phyloP scores from a whole-genome alignment of 495 filamentous ascomycete genomes.

The Corynascus novoguineensis region DNA sequence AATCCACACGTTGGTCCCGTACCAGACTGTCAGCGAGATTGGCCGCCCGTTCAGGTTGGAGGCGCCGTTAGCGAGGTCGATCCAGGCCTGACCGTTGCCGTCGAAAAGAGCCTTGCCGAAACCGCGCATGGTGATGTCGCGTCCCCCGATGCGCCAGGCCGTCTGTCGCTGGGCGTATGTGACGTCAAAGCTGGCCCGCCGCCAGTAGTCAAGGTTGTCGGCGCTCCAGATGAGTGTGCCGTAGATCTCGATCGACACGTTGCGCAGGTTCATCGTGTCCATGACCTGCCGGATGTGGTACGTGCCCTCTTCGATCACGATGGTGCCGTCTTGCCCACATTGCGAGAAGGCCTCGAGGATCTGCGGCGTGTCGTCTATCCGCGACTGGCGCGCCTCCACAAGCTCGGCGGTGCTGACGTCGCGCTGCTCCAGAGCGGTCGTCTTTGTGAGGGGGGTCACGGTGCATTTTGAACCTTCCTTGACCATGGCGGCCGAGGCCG shows the following conservation, averaged over 20 bases:
- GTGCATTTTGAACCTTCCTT: slow-evolving; percentile 36
- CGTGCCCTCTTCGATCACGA: slow-evolving; percentile 35
- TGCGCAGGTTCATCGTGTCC: slow-evolving; percentile 36
- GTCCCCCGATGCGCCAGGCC: slow-evolving; percentile 39
- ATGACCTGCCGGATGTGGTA: slow-evolving; percentile 44
- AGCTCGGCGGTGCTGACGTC: background rate
- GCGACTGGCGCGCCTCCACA: background rate
- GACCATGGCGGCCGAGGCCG: slow-evolving; percentile 26
- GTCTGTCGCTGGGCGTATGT: slow-evolving; percentile 37
- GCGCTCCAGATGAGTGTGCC: slow-evolving; percentile 36
- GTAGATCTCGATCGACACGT: slow-evolving; percentile 39
- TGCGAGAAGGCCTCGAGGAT: slow-evolving; percentile 40
- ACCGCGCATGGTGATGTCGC: slow-evolving; percentile 33
- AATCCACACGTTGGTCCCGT: slow-evolving; percentile 36
- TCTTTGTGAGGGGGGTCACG: slow-evolving; percentile 27
- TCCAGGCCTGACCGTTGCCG: slow-evolving; percentile 42
- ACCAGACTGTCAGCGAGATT: slow-evolving; percentile 38
- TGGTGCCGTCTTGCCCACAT: slow-evolving; percentile 32
- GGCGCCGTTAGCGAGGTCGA: slow-evolving; percentile 33
- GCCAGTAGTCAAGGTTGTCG: slow-evolving; percentile 39
- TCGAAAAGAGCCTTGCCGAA: slow-evolving; percentile 39
- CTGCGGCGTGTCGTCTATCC: slow-evolving; percentile 36
- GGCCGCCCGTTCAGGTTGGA: slow-evolving; percentile 37
- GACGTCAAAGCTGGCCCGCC: slow-evolving; percentile 31
- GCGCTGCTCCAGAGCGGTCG: background rate